These are phyloP conservation scores for Gaeumannomyces tritici DNA, from an alignment of 2,329 filamentous ascomycete species.

Conservation along the genomic window DNA sequence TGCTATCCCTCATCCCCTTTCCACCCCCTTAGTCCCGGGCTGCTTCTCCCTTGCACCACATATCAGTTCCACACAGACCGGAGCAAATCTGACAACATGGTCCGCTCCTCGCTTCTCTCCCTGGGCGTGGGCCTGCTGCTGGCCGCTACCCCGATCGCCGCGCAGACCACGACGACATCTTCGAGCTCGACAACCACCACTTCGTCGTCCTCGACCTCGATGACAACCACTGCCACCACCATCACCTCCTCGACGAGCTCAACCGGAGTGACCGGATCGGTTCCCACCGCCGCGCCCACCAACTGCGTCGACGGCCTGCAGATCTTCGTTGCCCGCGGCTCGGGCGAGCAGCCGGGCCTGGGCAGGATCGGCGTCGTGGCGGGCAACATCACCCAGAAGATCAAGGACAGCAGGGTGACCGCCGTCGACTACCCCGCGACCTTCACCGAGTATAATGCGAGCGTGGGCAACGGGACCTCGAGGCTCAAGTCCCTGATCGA, in stretches of 20 bases:
- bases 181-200: not conserved
- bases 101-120: not conserved
- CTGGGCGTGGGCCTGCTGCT: not conserved
- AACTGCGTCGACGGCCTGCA: slow-evolving; percentile 12
- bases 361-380: slow-evolving; percentile 15
- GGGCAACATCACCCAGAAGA: slow-evolving; percentile 10
- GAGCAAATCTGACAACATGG: not conserved
- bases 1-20: not conserved
- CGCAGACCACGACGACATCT: not conserved
- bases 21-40: not conserved
- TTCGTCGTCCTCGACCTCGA: not conserved
- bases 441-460: slow-evolving; percentile 11
- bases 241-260: not conserved
- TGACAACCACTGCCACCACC: not conserved
- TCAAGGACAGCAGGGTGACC: slow-evolving; percentile 12
- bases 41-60: too few relatives aligned
- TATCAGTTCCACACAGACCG: not conserved
- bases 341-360: slow-evolving; percentile 10
- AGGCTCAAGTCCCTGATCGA: slow-evolving; percentile 10
- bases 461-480: slow-evolving; percentile 9
- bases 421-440: slow-evolving; percentile 17
- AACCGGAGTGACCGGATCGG: not conserved
- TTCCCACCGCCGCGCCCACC: not conserved
- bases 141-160: not conserved
- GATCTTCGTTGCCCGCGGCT: slow-evolving; percentile 15